Evolutionary conservation across 1,139 yeast genomes (phyloP).

Genomic region (Kluyveromyces sp.): DNA sequence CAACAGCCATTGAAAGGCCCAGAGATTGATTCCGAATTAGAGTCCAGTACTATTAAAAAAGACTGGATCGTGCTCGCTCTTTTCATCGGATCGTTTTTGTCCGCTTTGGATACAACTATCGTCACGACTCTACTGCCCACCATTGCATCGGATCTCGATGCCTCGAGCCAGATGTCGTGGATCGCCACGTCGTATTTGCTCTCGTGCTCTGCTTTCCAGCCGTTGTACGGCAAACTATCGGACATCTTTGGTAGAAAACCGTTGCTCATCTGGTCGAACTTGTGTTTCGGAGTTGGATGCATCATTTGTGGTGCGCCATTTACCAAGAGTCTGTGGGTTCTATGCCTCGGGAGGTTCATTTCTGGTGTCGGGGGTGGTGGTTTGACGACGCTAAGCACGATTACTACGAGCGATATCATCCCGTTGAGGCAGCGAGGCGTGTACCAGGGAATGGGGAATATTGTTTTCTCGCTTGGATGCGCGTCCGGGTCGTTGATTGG

Average conservation of each 20-base stretch:
- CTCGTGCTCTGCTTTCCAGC: slow-evolving; percentile 58
- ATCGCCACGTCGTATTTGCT: slow-evolving; percentile 52
- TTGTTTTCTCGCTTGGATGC: slow-evolving; percentile 60
- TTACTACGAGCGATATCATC: slow-evolving; percentile 49
- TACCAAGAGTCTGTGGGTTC: slow-evolving; percentile 44
- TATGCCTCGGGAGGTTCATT: slow-evolving; percentile 54
- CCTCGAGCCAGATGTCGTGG: slow-evolving; percentile 47
- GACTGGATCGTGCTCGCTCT: slow-evolving; percentile 30
- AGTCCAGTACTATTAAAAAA: too few relatives aligned
- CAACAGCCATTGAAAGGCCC: not conserved
- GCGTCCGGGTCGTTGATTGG: slow-evolving; percentile 65
- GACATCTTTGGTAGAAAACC: slow-evolving; percentile 77
- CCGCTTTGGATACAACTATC: slow-evolving; percentile 57
- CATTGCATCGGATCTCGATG: slow-evolving; percentile 54
- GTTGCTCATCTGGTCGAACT: slow-evolving; percentile 41
- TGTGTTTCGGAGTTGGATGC: slow-evolving; percentile 47
- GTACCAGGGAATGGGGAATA: slow-evolving; percentile 55
- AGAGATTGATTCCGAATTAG: too few relatives aligned
- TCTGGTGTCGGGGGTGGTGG: slow-evolving; percentile 65
- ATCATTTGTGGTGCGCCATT: slow-evolving; percentile 44
- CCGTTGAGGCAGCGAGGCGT: slow-evolving; percentile 51
- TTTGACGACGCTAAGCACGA: slow-evolving; percentile 44
- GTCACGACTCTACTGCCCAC: slow-evolving; percentile 52
- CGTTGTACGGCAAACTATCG: slow-evolving; percentile 75
- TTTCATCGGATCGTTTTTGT: slow-evolving; percentile 44